Evolutionary conservation across 805 yeast genomes (phyloP).

Genomic region (Zygotorulaspora danielsina): DNA sequence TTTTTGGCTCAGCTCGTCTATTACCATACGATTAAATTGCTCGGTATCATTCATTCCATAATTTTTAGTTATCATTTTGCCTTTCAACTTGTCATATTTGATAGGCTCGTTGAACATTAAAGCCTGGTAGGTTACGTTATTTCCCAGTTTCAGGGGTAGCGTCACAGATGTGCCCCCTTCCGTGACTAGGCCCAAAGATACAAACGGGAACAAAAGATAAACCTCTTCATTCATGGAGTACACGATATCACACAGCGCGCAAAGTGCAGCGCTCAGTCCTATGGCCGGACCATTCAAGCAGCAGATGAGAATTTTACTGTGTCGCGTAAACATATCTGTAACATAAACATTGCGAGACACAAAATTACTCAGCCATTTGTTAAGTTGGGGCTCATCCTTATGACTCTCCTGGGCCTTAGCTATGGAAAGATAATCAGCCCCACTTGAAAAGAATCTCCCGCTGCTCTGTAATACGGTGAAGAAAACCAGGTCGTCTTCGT

Average conservation of each 20-base stretch:
- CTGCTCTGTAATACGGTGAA: slow-evolving; percentile 65
- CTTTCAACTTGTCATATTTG: slow-evolving; percentile 50
- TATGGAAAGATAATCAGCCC: slow-evolving; percentile 60
- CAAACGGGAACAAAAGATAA: slow-evolving; percentile 68
- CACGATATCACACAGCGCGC: slow-evolving; percentile 71
- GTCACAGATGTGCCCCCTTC: slow-evolving; percentile 77
- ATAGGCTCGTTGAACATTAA: slow-evolving; percentile 66
- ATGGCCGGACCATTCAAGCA: slow-evolving; percentile 86
- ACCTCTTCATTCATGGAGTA: slow-evolving; percentile 59
- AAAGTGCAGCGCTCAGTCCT: slow-evolving; percentile 71
- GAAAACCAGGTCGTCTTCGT: slow-evolving; percentile 53
- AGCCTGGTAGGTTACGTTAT: slow-evolving; percentile 69
- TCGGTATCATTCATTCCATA: slow-evolving; percentile 43
- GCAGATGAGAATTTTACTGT: slow-evolving; percentile 62
- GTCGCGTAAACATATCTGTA: slow-evolving; percentile 64
- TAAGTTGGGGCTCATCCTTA: slow-evolving; percentile 26
- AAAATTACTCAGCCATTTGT: slow-evolving; percentile 52
- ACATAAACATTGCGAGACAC: slow-evolving; percentile 68
- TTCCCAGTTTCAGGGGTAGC: slow-evolving; percentile 64
- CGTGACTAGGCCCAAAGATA: slow-evolving; percentile 74
- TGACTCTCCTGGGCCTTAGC: slow-evolving; percentile 15
- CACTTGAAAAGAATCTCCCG: slow-evolving; percentile 78
- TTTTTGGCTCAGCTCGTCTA: slow-evolving; percentile 38
- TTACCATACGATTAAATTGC: slow-evolving; percentile 44
- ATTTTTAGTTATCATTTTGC: slow-evolving; percentile 61